A percentile compares a stretch with the other conserved stretches of the same genome.
Evolutionary conservation across 345 rosid species (phyloP).

Genomic region (Citrus inodora): DNA sequence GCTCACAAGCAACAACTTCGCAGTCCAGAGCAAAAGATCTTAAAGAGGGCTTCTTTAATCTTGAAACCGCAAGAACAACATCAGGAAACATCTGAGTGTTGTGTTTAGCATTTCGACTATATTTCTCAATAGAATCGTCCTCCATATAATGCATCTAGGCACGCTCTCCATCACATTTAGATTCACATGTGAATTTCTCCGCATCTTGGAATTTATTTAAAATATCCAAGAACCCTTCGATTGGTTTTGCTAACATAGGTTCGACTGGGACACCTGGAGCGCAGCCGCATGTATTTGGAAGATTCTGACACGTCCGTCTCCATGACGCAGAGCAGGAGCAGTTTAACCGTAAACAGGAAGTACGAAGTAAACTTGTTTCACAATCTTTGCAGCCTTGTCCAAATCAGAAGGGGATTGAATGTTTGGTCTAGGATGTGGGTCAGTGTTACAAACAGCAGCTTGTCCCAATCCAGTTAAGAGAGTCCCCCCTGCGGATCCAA

Average conservation of each 20-base stretch:
- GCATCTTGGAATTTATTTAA: conserved; percentile 75
- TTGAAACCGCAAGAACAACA: conserved; percentile 37
- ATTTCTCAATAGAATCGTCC: conserved; percentile 82
- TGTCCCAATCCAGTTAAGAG: conserved; percentile 89
- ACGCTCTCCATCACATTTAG: conserved; percentile 95
- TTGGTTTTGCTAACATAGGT: conserved; percentile 95
- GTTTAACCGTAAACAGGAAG: conserved; percentile 87
- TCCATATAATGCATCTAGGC: conserved; percentile 96
- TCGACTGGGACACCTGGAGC: conserved; percentile 80
- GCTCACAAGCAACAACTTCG: too few species aligned
- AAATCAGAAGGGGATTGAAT: conserved; percentile 49
- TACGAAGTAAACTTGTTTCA: conserved; percentile 76
- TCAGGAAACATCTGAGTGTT: conserved; percentile 91
- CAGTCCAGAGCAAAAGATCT: too few species aligned
- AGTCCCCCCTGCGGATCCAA: conserved; percentile 77
- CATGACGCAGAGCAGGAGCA: conserved; percentile 64
- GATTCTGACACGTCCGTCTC: conserved; percentile 76
- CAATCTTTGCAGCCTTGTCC: conserved; percentile 73
- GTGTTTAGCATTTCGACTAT: conserved; percentile 86
- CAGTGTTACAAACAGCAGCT: conserved; percentile 66
- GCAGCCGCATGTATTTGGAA: conserved; percentile 62
- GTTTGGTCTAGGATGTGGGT: conserved; percentile 58
- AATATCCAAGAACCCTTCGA: conserved; percentile 78
- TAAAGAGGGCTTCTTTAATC: too few species aligned
- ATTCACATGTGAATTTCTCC: conserved; percentile 67